phyloP scores from a whole-genome alignment of 1,284 basidiomycete species.

The Earliella scabrosa region DNA sequence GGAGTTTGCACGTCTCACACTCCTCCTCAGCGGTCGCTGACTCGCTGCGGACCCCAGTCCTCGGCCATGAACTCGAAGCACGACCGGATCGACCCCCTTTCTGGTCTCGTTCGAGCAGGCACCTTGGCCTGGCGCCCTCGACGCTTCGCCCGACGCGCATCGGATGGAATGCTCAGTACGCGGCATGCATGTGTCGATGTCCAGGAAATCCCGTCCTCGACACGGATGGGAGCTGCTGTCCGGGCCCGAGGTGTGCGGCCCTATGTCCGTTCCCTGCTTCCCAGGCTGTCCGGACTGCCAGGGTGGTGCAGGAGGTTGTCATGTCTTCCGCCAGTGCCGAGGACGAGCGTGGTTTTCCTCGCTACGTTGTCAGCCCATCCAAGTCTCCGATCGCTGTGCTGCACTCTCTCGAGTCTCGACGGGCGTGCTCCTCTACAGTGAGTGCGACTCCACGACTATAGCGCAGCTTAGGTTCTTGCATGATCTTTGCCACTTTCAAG shows the following conservation, averaged over 20 bases:
- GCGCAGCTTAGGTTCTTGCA: too few relatives aligned
- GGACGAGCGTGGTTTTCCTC: too few relatives aligned
- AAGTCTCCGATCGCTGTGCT: too few relatives aligned
- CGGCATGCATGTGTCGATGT: too few relatives aligned
- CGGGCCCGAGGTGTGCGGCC: neutral
- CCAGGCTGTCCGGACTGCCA: neutral
- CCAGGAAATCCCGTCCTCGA: neutral
- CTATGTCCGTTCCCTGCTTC: neutral
- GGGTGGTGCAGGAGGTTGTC: neutral
- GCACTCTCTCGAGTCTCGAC: too few relatives aligned
- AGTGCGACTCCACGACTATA: too few relatives aligned
- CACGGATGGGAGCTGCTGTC: neutral
- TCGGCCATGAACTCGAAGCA: neutral
- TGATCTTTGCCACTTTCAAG: too few relatives aligned
- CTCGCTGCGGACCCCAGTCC: too few relatives aligned
- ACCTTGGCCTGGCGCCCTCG: neutral
- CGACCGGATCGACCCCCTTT: neutral
- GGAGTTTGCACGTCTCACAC: neutral
- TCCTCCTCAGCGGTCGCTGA: neutral
- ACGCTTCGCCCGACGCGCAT: conserved; percentile 11
- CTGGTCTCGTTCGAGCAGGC: neutral
- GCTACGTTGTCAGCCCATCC: too few relatives aligned
- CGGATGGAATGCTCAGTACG: neutral
- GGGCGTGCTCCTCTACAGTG: too few relatives aligned
- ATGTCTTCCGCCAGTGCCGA: too few relatives aligned